These are phyloP conservation scores for Cubamyces lactineus DNA, from an alignment of 768 basidiomycete species.

Conservation along the genomic window DNA sequence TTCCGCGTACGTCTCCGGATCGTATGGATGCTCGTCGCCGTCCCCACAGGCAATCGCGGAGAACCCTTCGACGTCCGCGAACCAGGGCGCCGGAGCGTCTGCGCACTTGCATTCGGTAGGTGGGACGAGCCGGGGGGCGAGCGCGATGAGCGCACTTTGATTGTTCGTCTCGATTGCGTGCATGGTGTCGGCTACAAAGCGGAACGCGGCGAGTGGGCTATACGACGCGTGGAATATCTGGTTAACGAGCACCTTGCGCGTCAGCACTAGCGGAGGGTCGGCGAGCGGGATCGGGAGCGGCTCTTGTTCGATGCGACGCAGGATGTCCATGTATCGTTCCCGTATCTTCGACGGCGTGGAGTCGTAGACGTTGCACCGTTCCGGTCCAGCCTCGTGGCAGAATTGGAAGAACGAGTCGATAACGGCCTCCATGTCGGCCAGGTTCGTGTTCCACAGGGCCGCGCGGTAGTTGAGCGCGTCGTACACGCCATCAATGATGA, in stretches of 20 bases:
- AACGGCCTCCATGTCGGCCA: constrained; percentile 31
- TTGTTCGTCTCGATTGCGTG: constrained; percentile 19
- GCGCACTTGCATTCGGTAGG: constrained; percentile 19
- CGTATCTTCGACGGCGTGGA: constrained; percentile 24
- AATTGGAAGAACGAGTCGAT: constrained; percentile 22
- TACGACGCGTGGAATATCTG: constrained; percentile 18
- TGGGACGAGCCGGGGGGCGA: constrained; percentile 12
- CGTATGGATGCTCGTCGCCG: constrained; percentile 19
- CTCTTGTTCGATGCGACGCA: constrained; percentile 8
- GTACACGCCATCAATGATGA: constrained; percentile 38
- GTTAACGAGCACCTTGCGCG: constrained; percentile 12
- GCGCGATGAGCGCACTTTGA: constrained; percentile 15
- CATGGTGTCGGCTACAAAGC: constrained; percentile 14
- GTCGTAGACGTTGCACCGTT: constrained; percentile 32
- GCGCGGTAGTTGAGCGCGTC: constrained; percentile 30
- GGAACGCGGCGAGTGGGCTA: constrained; percentile 6
- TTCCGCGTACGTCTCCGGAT: constrained; percentile 5
- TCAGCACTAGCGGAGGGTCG: constrained; percentile 17
- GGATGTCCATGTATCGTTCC: constrained; percentile 21
- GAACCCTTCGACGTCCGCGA: constrained; percentile 15
- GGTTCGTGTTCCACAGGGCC: constrained; percentile 29
- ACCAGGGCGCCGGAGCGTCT: constrained; percentile 1
- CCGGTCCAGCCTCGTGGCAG: constrained; percentile 32
- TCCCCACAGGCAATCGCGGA: constrained; percentile 23
- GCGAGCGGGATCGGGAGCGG: constrained; percentile 20